phyloP scores from a whole-genome alignment of 768 basidiomycete species.

The Suillus discolor region DNA sequence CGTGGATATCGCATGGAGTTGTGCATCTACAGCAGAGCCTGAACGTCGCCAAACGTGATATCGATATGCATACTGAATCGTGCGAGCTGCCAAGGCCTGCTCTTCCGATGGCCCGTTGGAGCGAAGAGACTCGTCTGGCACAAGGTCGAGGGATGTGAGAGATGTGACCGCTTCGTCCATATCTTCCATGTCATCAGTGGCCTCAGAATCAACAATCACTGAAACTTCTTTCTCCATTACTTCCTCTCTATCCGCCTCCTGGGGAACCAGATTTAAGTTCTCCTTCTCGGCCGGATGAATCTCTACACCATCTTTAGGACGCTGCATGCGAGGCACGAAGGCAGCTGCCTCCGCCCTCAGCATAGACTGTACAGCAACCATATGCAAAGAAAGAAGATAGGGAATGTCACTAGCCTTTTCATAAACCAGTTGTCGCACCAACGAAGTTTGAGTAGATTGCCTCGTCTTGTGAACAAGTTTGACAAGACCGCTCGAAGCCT shows the following conservation, averaged over 20 bases:
- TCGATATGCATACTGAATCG: too few relatives aligned
- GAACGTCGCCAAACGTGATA: too few relatives aligned
- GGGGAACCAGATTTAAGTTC: background rate
- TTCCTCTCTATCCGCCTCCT: background rate
- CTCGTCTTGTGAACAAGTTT: conserved; percentile 23
- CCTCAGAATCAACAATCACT: background rate
- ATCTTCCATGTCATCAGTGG: conserved; percentile 7
- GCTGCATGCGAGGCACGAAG: conserved; percentile 17
- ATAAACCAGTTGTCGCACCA: conserved; percentile 34
- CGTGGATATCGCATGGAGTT: conserved; percentile 25
- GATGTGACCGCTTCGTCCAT: conserved; percentile 8
- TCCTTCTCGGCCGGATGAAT: background rate
- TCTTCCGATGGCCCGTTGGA: too few relatives aligned
- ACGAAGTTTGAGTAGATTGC: background rate
- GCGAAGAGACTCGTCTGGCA: too few relatives aligned
- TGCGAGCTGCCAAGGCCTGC: too few relatives aligned
- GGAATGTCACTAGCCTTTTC: conserved; percentile 32
- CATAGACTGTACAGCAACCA: conserved; percentile 17
- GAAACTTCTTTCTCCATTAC: conserved; percentile 10
- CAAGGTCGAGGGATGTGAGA: background rate
- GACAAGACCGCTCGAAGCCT: conserved; percentile 24
- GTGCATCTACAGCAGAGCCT: conserved; percentile 14
- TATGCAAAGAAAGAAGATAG: conserved; percentile 24
- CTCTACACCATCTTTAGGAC: background rate
- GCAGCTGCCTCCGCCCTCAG: conserved; percentile 19